phyloP scores from a whole-genome alignment of 495 filamentous ascomycete species.

The Schizothecium vesticola region DNA sequence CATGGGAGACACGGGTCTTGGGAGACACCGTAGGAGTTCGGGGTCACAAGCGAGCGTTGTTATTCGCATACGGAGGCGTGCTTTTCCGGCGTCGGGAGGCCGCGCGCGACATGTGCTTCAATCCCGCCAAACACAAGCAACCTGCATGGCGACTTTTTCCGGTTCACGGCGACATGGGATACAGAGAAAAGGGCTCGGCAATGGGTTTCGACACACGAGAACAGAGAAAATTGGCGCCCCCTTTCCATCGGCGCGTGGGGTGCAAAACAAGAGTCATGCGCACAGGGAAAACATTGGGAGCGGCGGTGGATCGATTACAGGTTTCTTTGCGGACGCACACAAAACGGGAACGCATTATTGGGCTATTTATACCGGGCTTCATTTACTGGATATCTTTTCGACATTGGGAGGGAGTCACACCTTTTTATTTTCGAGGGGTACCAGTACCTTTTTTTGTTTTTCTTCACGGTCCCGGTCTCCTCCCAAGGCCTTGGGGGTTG shows the following conservation, averaged over 20 bases:
- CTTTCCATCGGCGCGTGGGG: not conserved
- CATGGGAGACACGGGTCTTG: slow-evolving; percentile 10
- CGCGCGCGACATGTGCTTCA: not conserved
- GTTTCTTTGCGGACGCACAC: not conserved
- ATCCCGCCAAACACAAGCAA: not conserved
- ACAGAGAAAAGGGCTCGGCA: slow-evolving; percentile 4
- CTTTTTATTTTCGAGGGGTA: not conserved
- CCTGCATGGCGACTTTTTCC: slow-evolving; percentile 5
- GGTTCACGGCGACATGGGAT: slow-evolving; percentile 8
- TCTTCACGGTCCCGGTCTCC: not conserved
- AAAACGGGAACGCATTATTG: slow-evolving; percentile 9
- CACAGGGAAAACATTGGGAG: slow-evolving; percentile 4
- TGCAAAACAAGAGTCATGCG: not conserved
- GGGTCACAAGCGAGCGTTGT: slow-evolving; percentile 5
- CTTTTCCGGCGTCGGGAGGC: not conserved
- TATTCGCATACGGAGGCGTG: slow-evolving; percentile 7
- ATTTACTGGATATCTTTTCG: slow-evolving; percentile 7
- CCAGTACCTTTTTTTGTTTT: not conserved
- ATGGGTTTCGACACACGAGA: not conserved
- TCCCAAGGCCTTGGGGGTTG: not conserved
- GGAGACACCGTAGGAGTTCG: slow-evolving; percentile 2
- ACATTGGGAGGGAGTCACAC: not conserved
- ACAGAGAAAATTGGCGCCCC: slow-evolving; percentile 11
- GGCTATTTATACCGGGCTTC: slow-evolving; percentile 2
- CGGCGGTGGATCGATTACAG: slow-evolving; percentile 2